Base-by-base conservation (phyloP, 2,329 filamentous ascomycete species). In the Sclerotinia glacialis region DNA sequence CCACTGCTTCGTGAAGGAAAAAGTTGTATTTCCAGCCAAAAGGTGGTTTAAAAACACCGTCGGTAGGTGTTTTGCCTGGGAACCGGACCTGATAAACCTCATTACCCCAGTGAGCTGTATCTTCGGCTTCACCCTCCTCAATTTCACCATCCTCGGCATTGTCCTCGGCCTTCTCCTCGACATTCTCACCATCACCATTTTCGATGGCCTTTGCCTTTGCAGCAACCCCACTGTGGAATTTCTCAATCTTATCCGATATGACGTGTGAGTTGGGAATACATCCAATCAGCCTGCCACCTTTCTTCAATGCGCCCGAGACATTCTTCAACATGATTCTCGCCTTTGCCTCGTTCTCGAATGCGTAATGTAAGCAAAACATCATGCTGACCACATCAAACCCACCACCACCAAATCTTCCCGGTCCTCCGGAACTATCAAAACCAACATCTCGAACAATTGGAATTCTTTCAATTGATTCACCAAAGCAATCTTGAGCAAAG, bases 281-380 rank as follows among this genome's bases (percentile, higher is more conserved):
- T 40, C 95, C 95, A 67, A 99, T 89, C 78, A 99, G 96, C 47
- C 93, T 88, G 1, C 95, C 95, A 31, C 95, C 95, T 77, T 98
- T 97, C 78, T 94, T 97, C 74, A 99, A 79, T 2, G 91, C 86
- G 0, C 93, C 91, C 0, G 95, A 89, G 3, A 99, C 94, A 75
- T 99, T 99, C 74, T 88, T 86, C 66, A 99, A 83, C 95, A 99
- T 98, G 69, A 87, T 91, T 54, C 92, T 87, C 2, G 94, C 92
- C 78, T 97, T 96, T 58, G 87, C 86, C 78, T 99, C 94, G 63
- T 83, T 92, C 80, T 98, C 95, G 73, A 98, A 99, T 7, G 95
- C 93, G 77, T 99, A 99, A 80, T 99, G 95, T 88, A 99, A 95
- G 74, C 93, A 96, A 78, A 99, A 99, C 95, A 99, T 99, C 86